Evolutionary conservation across 371 early-diverging fungal genomes (phyloP), one percentile per base, ranked within the genome.

Genomic region (Lichtheimia ramosa): DNA sequence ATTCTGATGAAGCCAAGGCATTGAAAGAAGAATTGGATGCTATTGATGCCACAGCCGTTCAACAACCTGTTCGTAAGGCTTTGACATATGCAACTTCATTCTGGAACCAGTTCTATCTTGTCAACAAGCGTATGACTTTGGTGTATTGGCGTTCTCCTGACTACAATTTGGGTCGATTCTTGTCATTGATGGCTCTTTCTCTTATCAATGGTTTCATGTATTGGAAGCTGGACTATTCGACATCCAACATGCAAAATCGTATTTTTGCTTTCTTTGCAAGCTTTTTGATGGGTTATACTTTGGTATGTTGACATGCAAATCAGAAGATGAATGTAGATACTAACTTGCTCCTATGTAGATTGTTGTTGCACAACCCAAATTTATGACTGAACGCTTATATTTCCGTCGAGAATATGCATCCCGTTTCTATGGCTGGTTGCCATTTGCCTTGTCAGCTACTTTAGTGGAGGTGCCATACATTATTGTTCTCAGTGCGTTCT

Each of bases 211-310:
- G 86, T 54, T 66, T 83, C 23, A 76, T 78, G 15, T 92, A 85
- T 65, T 86, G 73, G 79, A 78, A 84, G 41, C 67, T 82, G 13
- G 74, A 73, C 14, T 15, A 64, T 42, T 66, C 83, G 16, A 64
- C 78, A 5, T 65, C 77, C 1, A 89, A 88, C 52, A 69, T 86
- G 42, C 84, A 85, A 54, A 85, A 85, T 57, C 78, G 85, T 51
- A 73, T 87, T 8, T 89, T 89, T 61, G 85, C 83, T 18, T 58
- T 90, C 39, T 88, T 89, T 64, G 71, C 81, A 65, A 78, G 86
- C 6, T 71, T 85, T 48, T 76, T 83, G 15, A 73, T 89, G 63
- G 85, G 64, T 4, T 24, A 55, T n/a, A 43, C 41, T 42, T 24
- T 55, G 34, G 34, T 34, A 34, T 0, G 34, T 34, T 8, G 34